Percentiles rank a stretch among this genome's conserved stretches.
Evolutionary conservation across 345 rosid species (phyloP).

Genomic region (Bruguiera gymnorhiza): DNA sequence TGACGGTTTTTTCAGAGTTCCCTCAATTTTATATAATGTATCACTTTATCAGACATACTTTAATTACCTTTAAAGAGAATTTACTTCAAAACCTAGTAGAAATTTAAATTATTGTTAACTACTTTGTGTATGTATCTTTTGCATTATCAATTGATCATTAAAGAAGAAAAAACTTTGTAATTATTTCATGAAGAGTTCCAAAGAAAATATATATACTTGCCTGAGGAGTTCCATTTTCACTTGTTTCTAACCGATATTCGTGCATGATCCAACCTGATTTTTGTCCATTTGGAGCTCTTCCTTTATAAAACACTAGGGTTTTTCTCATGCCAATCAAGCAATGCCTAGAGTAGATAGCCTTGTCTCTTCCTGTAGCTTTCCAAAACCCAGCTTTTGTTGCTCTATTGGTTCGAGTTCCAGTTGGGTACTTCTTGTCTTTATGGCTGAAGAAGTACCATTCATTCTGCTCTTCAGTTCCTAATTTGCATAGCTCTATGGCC

Average conservation of each 20-base stretch:
- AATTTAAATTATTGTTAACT: no score
- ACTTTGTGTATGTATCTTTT: no score
- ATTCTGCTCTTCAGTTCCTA: conserved; percentile 82
- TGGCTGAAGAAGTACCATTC: conserved; percentile 99
- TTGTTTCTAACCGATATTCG: conserved; percentile 89
- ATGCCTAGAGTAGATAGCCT: conserved; percentile 70
- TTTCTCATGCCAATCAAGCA: conserved; percentile 91
- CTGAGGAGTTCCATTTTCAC: conserved; percentile 84
- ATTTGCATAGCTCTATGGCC: conserved; percentile 63
- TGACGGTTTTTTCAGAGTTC: no score
- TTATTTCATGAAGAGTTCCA: not conserved
- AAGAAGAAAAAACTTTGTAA: no score
- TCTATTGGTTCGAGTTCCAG: conserved; percentile 94
- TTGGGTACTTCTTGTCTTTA: conserved; percentile 96
- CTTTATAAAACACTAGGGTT: conserved; percentile 91
- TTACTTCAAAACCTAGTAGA: no score
- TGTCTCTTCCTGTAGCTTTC: conserved; percentile 99
- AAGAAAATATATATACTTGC: conserved; percentile 34
- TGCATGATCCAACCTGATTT: conserved; percentile 99
- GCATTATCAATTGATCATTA: no score
- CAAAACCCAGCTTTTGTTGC: conserved; percentile 97
- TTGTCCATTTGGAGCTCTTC: conserved; percentile 93
- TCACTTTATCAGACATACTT: no score
- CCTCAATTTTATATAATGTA: no score
- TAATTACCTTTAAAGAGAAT: no score